Evolutionary conservation across 768 basidiomycete species (phyloP), one percentile per base, ranked within the genome.

Genomic region (Suillus fuscotomentosus): DNA sequence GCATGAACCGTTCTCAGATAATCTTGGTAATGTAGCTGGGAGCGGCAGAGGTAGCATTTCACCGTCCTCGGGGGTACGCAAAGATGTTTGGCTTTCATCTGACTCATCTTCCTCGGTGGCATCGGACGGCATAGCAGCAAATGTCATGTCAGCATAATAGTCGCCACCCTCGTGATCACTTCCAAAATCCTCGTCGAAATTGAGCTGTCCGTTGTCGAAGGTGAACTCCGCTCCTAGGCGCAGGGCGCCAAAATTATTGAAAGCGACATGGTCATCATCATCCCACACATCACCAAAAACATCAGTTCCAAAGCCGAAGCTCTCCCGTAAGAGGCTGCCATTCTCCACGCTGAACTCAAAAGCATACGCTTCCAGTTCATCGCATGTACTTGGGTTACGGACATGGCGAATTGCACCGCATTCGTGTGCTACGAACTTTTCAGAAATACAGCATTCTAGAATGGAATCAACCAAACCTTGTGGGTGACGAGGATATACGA

Each of bases 71-170:
- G 73, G 76, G 31, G 71, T 77, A 27, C 66, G 73, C 47, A 69
- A 64, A 43, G 69, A 74, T 8, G 45, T 36, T 42, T 65, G 75
- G 34, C 68, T 68, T 24, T 72, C 73, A 60, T 73, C 75, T 14
- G 74, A 77, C 11, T 68, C 70, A 41, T 69, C 75, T 22, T 75
- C 71, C 9, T 75, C 75, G 9, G 66, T 68, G 5, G 72, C 68
- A 59, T 76, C 75, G 1, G 63, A 72, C 38, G 74, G 72, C 17
- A 45, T 41, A 50, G 67, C 66, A 27, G 71, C 70, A 60, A 60
- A 65, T 34, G 67, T 70, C 34, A 66, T 54, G 24, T 75, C 65
- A 3, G 60, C 66, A 39, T 65, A 17, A 42, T 62, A 60, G 22
- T 36, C 27, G 22, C 24, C 27, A 50, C 69, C 60, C 5, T 68